Percentiles rank a stretch among this genome's conserved stretches.
Conservation (phyloP, 768 basidiomycete genomes). For the Leccinum fibrillosum region DNA sequence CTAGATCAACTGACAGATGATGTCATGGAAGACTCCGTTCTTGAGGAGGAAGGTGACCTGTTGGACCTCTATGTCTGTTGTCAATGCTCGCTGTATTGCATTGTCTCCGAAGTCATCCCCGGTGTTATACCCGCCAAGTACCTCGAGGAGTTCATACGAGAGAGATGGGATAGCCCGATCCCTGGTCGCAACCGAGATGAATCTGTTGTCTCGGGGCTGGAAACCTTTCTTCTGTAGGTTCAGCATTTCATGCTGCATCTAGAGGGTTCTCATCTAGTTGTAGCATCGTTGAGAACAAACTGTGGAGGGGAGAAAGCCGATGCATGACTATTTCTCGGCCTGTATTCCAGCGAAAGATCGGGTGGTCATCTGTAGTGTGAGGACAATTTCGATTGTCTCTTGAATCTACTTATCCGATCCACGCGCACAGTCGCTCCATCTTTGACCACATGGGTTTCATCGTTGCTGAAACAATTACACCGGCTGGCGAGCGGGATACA, state of each 20-base stretch:
- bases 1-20: slow-evolving; percentile 26
- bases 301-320: slow-evolving; percentile 70
- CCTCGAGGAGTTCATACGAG: slow-evolving; percentile 60
- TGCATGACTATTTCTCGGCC: slow-evolving; percentile 50
- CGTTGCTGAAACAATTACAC: slow-evolving; percentile 17
- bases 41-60: slow-evolving; percentile 47
- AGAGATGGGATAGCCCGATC: slow-evolving; percentile 58
- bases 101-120: slow-evolving; percentile 67
- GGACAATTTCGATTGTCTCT: slow-evolving; percentile 22
- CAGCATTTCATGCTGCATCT: background rate
- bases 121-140: slow-evolving; percentile 65
- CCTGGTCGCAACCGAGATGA: slow-evolving; percentile 52
- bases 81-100: slow-evolving; percentile 74
- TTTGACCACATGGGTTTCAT: slow-evolving; percentile 42
- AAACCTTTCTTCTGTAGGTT: slow-evolving; percentile 65
- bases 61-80: slow-evolving; percentile 83
- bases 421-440: slow-evolving; percentile 34
- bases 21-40: slow-evolving; percentile 28
- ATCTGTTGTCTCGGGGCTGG: slow-evolving; percentile 54
- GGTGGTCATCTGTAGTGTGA: slow-evolving; percentile 61
- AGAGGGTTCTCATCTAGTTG: background rate
- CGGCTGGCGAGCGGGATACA: slow-evolving; percentile 34
- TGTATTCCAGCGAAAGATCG: slow-evolving; percentile 61
- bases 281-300: slow-evolving; percentile 71
- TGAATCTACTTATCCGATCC: slow-evolving; percentile 9